A percentile compares a stretch with the other conserved stretches of the same genome.
Evolutionary conservation across 805 yeast species (phyloP).

Genomic region (Saccharomycopsis capsularis): DNA sequence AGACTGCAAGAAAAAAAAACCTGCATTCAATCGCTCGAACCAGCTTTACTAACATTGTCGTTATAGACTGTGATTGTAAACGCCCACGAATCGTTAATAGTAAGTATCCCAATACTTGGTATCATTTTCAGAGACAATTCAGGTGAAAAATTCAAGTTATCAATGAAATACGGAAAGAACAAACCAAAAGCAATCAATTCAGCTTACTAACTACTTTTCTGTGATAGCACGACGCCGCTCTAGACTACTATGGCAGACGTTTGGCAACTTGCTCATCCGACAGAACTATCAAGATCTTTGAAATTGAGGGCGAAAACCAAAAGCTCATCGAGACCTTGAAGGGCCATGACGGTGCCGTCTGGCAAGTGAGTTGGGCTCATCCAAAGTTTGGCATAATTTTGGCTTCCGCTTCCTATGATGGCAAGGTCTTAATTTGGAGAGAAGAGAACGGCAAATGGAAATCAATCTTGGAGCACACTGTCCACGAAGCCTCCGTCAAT

Average conservation of each 20-base stretch:
- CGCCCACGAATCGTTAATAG: slow-evolving; percentile 20
- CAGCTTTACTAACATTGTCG: not conserved
- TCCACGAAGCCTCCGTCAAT: slow-evolving; percentile 91
- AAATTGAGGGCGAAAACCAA: slow-evolving; percentile 79
- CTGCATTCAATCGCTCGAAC: too few species aligned
- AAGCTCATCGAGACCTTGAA: slow-evolving; percentile 74
- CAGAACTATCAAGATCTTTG: slow-evolving; percentile 90
- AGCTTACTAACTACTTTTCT: not conserved
- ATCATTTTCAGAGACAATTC: not conserved
- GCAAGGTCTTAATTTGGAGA: slow-evolving; percentile 90
- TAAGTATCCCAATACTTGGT: slow-evolving; percentile 1
- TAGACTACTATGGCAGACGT: slow-evolving; percentile 94
- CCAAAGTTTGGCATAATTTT: slow-evolving; percentile 94
- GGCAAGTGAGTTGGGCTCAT: slow-evolving; percentile 99
- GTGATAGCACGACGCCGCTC: slow-evolving; percentile 76
- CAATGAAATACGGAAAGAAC: not conserved
- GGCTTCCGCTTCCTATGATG: slow-evolving; percentile 94
- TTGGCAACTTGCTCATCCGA: slow-evolving; percentile 96
- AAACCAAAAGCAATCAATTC: not conserved
- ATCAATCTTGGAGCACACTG: slow-evolving; percentile 76
- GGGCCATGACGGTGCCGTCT: slow-evolving; percentile 97
- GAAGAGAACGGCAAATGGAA: slow-evolving; percentile 88
- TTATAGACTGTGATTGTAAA: slow-evolving; percentile 17
- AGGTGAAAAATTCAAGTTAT: too few species aligned
- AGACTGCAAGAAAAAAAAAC: too few species aligned